Conservation (phyloP, 2,329 filamentous ascomycete species). For the Apiospora kogelbergensis region DNA sequence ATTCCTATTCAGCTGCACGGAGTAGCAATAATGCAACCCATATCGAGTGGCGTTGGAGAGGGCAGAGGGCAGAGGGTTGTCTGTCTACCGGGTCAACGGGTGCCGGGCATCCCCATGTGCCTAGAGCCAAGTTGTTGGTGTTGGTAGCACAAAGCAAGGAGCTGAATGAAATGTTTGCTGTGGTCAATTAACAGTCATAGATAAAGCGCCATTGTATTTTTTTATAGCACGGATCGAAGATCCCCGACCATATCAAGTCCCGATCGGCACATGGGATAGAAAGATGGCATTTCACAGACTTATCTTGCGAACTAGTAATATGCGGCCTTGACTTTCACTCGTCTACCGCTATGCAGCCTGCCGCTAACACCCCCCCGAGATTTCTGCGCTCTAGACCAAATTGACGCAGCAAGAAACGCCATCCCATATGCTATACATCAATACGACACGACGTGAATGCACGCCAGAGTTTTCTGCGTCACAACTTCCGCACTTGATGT, state of each 20-base stretch:
- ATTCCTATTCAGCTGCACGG: neutral
- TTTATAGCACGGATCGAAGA: neutral
- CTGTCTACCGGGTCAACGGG: neutral
- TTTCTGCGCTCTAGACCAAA: constrained; percentile 5
- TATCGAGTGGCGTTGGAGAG: neutral
- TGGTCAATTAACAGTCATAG: neutral
- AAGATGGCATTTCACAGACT: neutral
- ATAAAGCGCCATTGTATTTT: neutral
- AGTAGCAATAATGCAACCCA: neutral
- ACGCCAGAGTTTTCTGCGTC: neutral
- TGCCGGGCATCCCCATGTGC: neutral
- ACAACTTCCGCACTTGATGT: neutral
- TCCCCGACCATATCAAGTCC: neutral
- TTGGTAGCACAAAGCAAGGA: neutral
- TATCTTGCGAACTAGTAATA: constrained; percentile 2
- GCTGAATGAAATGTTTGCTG: neutral
- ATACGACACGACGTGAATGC: constrained; percentile 4
- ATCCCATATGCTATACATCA: constrained; percentile 8
- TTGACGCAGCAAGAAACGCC: constrained; percentile 5
- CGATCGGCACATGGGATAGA: neutral
- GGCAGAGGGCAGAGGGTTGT: no score
- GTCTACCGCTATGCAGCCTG: neutral
- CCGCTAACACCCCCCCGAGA: constrained; percentile 5
- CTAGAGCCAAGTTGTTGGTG: neutral
- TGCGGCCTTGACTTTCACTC: neutral